Evolutionary conservation across 768 basidiomycete genomes (phyloP), one percentile per base, ranked within the genome.

Genomic region (Strobilomyces confusus): DNA sequence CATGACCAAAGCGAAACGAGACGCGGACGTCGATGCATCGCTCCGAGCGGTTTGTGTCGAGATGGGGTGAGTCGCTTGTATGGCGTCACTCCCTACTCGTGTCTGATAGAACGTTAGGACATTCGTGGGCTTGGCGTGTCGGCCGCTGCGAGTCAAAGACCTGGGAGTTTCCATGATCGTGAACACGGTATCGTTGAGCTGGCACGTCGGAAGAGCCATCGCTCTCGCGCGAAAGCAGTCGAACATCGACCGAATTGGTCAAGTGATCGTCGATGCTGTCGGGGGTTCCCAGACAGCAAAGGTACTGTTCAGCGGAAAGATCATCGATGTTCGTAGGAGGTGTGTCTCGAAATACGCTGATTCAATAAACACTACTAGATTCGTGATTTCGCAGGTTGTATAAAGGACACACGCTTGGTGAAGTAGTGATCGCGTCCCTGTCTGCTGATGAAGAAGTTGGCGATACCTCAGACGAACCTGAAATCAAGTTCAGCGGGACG

Each of bases 191-290:
- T 84, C 82, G 19, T 74, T 82, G 63, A 78, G 80, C 9, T 86
- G 85, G 84, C 69, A 79, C 43, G 76, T 86, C 22, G 85, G 85
- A 9, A 72, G 80, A 26, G 82, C 82, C 0, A 75, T 85, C 15
- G 75, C 77, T 7, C 72, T 78, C 3, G 77, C 78, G 51, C 72
- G 80, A 43, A 76, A 77, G 65, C 70, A 68, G 46, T 80, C 74
- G 43, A 69, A 73, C 51, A 65, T 80, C 38, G 72, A 72, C 51
- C 62, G 61, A 42, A 68, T 74, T 4, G 72, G 71, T 1, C 60
- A 65, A 13, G 66, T 68, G 38, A 52, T 73, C 48, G 70, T 74
- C 32, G 65, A 69, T 20, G 61, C 73, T 13, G 72, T 74, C 15
- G 72, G 72, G 0, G 72, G 72, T 0, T 0, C 51, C 20, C 56